phyloP scores from a whole-genome alignment of 441 rosid genomes.

The Erodium trifolium region DNA sequence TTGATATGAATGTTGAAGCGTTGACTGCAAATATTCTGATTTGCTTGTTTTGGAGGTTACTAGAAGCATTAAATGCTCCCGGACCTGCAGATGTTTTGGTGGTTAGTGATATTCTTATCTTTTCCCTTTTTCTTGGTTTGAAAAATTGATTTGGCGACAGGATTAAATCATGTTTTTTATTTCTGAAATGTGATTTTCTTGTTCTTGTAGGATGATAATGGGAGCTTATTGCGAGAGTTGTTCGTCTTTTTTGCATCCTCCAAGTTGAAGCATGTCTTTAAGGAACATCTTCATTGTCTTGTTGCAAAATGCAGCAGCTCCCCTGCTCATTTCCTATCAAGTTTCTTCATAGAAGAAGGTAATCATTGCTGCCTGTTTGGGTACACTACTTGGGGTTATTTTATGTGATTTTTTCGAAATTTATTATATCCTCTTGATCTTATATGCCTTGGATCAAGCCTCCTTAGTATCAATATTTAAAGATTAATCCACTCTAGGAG shows the following conservation, averaged over 20 bases:
- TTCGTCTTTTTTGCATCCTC: slow-evolving; percentile 63
- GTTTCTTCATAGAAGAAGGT: slow-evolving; percentile 75
- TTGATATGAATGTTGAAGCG: slow-evolving; percentile 34
- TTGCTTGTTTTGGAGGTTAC: slow-evolving; percentile 65
- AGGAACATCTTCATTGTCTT: slow-evolving; percentile 57
- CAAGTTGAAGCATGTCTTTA: slow-evolving; percentile 44
- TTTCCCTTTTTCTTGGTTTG: slow-evolving; percentile 11
- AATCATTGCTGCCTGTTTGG: slow-evolving; percentile 10
- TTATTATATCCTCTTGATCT: no score
- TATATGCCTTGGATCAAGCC: no score
- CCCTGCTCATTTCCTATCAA: slow-evolving; percentile 56
- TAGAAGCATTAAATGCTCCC: slow-evolving; percentile 39
- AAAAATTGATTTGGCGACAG: slow-evolving; percentile 6
- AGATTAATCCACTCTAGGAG: no score
- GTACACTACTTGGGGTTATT: no score
- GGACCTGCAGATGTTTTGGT: slow-evolving; percentile 33
- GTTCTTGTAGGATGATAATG: slow-evolving; percentile 47
- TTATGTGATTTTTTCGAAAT: no score
- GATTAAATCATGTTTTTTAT: neutral
- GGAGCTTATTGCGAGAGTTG: slow-evolving; percentile 41
- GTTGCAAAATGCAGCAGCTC: slow-evolving; percentile 57
- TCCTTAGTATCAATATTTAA: no score
- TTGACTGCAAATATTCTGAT: slow-evolving; percentile 47
- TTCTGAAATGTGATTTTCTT: neutral
- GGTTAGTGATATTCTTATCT: slow-evolving; percentile 41